Evolutionary conservation across 1,284 basidiomycete genomes (phyloP).

Genomic region (Rhodofomes roseus): DNA sequence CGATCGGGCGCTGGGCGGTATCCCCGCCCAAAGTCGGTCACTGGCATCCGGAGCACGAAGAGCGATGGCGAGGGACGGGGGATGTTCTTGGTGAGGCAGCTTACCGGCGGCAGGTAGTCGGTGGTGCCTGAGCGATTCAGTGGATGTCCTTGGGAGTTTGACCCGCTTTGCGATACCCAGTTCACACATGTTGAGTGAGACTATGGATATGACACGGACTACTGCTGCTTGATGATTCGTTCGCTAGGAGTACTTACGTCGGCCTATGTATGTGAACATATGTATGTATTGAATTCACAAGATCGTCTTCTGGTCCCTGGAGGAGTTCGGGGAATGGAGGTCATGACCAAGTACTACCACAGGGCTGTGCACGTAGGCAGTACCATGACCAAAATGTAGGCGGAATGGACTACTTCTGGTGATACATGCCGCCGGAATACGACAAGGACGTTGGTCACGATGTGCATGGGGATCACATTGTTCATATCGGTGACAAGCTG

Average conservation of each 20-base stretch:
- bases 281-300: neutral
- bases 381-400: neutral
- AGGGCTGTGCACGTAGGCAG: neutral
- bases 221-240: neutral
- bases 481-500: too few species aligned
- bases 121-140: neutral
- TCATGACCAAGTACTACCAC: too few species aligned
- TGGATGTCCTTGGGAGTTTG: slow-evolving; percentile 17
- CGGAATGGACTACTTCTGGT: neutral
- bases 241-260: neutral
- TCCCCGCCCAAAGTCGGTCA: slow-evolving; percentile 34
- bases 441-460: neutral
- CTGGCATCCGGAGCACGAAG: slow-evolving; percentile 28
- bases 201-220: neutral
- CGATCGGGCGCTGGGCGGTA: slow-evolving; percentile 23
- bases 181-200: neutral
- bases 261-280: neutral
- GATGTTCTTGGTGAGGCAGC: slow-evolving; percentile 48
- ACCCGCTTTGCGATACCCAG: slow-evolving; percentile 1
- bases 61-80: slow-evolving; percentile 34
- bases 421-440: neutral
- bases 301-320: neutral
- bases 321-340: neutral
- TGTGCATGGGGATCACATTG: too few species aligned
- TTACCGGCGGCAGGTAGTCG: slow-evolving; percentile 51